Evolutionary conservation across 140 eudicot genomes (phyloP).

Genomic region (Flaveria floridana): DNA sequence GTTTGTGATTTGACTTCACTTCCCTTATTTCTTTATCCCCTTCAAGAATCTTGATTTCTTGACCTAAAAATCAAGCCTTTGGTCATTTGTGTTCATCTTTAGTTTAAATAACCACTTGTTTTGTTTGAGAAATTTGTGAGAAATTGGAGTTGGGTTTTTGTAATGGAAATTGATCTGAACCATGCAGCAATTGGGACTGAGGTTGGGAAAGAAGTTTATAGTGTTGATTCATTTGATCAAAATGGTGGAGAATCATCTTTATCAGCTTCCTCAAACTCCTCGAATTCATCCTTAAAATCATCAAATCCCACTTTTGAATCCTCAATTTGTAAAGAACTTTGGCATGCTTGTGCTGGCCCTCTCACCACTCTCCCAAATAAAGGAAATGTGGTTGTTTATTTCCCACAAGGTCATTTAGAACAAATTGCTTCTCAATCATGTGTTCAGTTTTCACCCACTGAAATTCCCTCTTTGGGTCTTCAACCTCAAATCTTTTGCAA

Average conservation of each 20-base stretch:
- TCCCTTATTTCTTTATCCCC: conserved; percentile 14
- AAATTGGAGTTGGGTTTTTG: conserved; percentile 27
- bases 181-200: conserved; percentile 47
- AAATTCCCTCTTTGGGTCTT: conserved; percentile 62
- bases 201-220: conserved; percentile 35
- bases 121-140: conserved; percentile 8
- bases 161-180: conserved; percentile 93
- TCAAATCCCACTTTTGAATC: conserved; percentile 31
- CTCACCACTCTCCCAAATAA: conserved; percentile 64
- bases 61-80: conserved; percentile 14
- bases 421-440: conserved; percentile 52
- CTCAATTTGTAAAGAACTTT: conserved; percentile 67
- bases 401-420: conserved; percentile 82
- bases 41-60: conserved; percentile 40
- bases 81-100: neutral
- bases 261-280: conserved; percentile 58
- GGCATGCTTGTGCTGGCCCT: conserved; percentile 99
- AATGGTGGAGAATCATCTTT: conserved; percentile 47
- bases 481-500: conserved; percentile 81
- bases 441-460: conserved; percentile 43
- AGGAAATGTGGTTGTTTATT: conserved; percentile 80
- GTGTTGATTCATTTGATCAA: conserved; percentile 35
- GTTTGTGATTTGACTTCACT: conserved; percentile 45
- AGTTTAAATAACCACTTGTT: conserved; percentile 7
- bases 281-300: conserved; percentile 35